Base-by-base conservation (phyloP, 768 basidiomycete genomes). In the Calvatia gigantea region DNA sequence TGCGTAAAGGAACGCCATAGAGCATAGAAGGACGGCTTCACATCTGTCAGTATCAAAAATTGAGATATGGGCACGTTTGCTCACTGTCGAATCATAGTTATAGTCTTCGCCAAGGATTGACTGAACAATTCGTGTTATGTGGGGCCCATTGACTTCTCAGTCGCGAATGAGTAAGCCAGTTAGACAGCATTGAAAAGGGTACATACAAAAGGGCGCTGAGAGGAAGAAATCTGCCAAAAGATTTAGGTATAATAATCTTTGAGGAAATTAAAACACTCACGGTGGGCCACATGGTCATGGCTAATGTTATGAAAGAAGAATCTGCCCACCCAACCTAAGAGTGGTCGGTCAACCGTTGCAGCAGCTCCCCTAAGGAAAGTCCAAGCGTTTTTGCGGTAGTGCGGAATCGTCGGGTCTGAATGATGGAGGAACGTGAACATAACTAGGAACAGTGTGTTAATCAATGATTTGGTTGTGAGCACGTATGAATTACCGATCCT, bases 381-480 rank as follows among this genome's bases (percentile, higher is more conserved):
- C 81, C 81, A 83, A 58, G 75, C 70, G 15, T 56, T 62, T 32
- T 70, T 72, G 27, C 81, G 72, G 61, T 80, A 83, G 60, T 82
- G 79, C n/a, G 81, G 80, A n/a, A 82, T 69, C 0, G 71, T 72
- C 0, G 77, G 75, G 60, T 80, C 80, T 3, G 79, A 80, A 65
- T 83, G 81, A 55, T 82, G 81, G 3, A 83, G 69, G 62, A 75
- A 81, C 2, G 79, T 78, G 60, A 80, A 72, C 77, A 79, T 78
- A 27, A 80, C 75, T 73, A 66, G 62, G 31, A 14, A 45, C 7
- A 42, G 21, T 48, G 3, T 38, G 28, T 19, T 25, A 37, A 6
- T 17, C 15, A 32, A 4, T 28, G 9, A n/a, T n/a, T 11, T 9
- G 39, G 19, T 25, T 28, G 29, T 29, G 28, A 8, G 17, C n/a